These are phyloP conservation scores for Blastobotrys muscicola DNA, from an alignment of 805 yeast species.

Conservation along the genomic window DNA sequence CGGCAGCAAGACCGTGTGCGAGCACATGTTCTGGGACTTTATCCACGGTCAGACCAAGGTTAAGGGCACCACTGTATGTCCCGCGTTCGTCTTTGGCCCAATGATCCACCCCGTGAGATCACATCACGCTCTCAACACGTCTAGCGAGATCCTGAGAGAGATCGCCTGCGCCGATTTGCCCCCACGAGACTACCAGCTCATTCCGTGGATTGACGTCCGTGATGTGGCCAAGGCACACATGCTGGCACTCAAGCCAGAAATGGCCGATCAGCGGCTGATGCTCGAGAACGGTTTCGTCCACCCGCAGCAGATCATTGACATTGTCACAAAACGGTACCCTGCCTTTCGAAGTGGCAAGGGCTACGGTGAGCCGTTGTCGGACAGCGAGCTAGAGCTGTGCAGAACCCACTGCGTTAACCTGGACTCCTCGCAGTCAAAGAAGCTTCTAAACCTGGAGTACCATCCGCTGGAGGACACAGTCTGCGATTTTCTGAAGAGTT, in stretches of 20 bases:
- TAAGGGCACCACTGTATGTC: slow-evolving; percentile 19
- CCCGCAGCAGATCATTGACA: no score
- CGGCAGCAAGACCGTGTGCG: slow-evolving; percentile 46
- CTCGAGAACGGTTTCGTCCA: no score
- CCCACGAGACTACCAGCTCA: slow-evolving; percentile 11
- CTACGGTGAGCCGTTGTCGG: no score
- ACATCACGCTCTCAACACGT: slow-evolving; percentile 28
- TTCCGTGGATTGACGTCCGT: slow-evolving; percentile 43
- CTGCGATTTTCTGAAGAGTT: no score
- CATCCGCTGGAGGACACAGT: no score
- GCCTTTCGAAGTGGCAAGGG: no score
- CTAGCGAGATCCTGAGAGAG: slow-evolving; percentile 27
- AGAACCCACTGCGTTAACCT: no score
- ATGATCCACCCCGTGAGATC: slow-evolving; percentile 18
- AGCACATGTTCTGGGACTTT: slow-evolving; percentile 47
- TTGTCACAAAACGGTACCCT: no score
- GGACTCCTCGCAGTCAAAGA: no score
- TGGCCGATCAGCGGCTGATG: no score
- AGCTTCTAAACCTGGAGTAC: no score
- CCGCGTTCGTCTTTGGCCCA: slow-evolving; percentile 25
- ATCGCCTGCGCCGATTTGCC: slow-evolving; percentile 11
- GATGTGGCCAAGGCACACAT: slow-evolving; percentile 32
- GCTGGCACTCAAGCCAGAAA: not conserved
- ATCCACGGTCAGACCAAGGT: slow-evolving; percentile 12
- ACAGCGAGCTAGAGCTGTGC: no score